These are phyloP conservation scores for Orbilia javanica DNA, from an alignment of 2,329 filamentous ascomycete genomes.

Conservation along the genomic window DNA sequence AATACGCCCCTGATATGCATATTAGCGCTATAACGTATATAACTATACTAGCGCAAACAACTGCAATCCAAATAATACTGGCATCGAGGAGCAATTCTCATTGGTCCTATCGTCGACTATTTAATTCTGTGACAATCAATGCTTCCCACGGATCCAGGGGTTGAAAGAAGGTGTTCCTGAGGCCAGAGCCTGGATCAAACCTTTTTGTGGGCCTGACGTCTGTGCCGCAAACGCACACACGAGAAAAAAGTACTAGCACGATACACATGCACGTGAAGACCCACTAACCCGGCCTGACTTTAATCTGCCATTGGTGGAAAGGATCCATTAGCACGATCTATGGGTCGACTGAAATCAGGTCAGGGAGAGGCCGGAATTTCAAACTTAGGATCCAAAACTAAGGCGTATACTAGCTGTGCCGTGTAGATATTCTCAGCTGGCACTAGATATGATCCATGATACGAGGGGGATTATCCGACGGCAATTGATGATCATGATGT, in stretches of 20 bases:
- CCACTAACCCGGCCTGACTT: background rate
- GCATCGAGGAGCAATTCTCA: too few relatives aligned
- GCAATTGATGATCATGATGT: too few relatives aligned
- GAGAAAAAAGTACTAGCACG: background rate
- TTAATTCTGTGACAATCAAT: too few relatives aligned
- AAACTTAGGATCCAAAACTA: background rate
- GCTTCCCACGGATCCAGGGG: background rate
- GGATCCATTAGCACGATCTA: too few relatives aligned
- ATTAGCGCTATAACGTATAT: too few relatives aligned
- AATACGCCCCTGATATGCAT: background rate
- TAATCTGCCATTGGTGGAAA: background rate
- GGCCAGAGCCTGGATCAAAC: background rate
- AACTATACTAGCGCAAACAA: too few relatives aligned
- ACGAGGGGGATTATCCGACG: too few relatives aligned
- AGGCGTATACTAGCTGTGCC: too few relatives aligned
- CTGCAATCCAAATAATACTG: too few relatives aligned
- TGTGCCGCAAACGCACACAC: background rate
- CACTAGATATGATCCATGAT: too few relatives aligned
- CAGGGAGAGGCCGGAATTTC: background rate
- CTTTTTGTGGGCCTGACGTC: conserved; percentile 11
- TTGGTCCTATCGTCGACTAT: too few relatives aligned
- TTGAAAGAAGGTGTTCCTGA: background rate
- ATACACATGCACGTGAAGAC: background rate
- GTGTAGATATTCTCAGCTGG: background rate
- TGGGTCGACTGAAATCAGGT: background rate